These are phyloP conservation scores for Mortierella sp. DNA, from an alignment of 371 early-diverging fungal genomes.

Conservation along the genomic window DNA sequence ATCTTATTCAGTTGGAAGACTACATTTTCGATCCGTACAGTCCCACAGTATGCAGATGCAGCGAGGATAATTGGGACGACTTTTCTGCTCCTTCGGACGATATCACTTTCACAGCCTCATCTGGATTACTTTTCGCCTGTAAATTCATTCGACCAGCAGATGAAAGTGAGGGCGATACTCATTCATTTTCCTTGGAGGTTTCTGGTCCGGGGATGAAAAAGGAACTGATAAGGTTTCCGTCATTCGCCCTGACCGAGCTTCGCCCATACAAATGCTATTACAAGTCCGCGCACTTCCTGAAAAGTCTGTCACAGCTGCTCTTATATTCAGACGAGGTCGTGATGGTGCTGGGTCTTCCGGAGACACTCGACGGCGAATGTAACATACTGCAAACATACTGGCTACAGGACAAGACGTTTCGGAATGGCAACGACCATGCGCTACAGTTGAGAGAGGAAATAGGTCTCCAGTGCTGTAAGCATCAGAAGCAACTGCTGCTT, in stretches of 20 bases:
- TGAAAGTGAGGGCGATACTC: neutral
- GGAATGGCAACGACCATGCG: neutral
- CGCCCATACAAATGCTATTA: constrained; percentile 4
- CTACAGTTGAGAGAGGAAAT: neutral
- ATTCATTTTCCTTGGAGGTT: constrained; percentile 3
- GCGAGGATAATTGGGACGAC: constrained; percentile 1
- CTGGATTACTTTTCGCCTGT: constrained; percentile 8
- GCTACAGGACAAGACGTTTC: constrained; percentile 1
- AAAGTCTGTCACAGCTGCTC: constrained; percentile 10
- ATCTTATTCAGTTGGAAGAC: constrained; percentile 11
- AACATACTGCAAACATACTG: constrained; percentile 11
- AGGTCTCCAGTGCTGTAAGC: constrained; percentile 8
- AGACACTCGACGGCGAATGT: constrained; percentile 12
- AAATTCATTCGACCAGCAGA: neutral
- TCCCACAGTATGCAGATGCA: constrained; percentile 5
- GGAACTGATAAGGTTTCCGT: constrained; percentile 7
- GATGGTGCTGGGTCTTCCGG: constrained; percentile 14
- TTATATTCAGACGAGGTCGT: constrained; percentile 18
- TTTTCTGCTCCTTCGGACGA: neutral
- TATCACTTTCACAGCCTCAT: neutral
- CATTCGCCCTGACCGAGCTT: constrained; percentile 2
- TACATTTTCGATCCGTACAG: constrained; percentile 4
- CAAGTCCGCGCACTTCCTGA: constrained; percentile 3
- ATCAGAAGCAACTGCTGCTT: constrained; percentile 5
- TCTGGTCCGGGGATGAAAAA: constrained; percentile 5